Evolutionary conservation across 2,329 filamentous ascomycete genomes (phyloP).

Genomic region (Celoporthe dispersa): DNA sequence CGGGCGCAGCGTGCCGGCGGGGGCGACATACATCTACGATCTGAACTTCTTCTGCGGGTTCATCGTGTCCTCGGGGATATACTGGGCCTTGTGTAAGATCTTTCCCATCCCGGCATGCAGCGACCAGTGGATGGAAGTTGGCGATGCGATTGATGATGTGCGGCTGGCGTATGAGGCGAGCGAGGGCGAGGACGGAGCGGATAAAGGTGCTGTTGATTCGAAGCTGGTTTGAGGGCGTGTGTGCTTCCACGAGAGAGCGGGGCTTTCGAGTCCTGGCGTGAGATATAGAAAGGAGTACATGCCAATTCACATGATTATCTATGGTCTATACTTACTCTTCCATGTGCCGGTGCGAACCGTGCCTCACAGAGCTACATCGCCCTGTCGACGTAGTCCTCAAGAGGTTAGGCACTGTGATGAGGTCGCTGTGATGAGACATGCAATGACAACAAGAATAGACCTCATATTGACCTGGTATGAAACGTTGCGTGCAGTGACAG

Average conservation of each 20-base stretch:
- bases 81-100: conserved; percentile 71
- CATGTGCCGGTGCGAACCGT: background rate
- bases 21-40: conserved; percentile 85
- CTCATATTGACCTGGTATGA: too few species aligned
- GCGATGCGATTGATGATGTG: conserved; percentile 62
- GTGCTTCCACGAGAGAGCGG: background rate
- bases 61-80: conserved; percentile 67
- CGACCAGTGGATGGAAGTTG: conserved; percentile 77
- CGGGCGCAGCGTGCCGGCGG: conserved; percentile 71
- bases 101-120: conserved; percentile 77
- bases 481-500: too few species aligned
- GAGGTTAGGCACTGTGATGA: too few species aligned
- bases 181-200: conserved; percentile 11
- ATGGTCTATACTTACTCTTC: background rate
- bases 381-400: too few species aligned
- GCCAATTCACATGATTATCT: background rate
- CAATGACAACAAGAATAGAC: too few species aligned
- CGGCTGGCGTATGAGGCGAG: conserved; percentile 50
- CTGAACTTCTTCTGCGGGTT: conserved; percentile 91
- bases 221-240: conserved; percentile 23
- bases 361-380: too few species aligned
- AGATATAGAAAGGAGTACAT: background rate
- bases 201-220: conserved; percentile 20
- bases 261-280: too few species aligned
- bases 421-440: too few species aligned